A percentile compares a stretch with the other conserved stretches of the same genome.
Conservation (phyloP, 1,139 yeast species). For the Insectozyma bohioensis region DNA sequence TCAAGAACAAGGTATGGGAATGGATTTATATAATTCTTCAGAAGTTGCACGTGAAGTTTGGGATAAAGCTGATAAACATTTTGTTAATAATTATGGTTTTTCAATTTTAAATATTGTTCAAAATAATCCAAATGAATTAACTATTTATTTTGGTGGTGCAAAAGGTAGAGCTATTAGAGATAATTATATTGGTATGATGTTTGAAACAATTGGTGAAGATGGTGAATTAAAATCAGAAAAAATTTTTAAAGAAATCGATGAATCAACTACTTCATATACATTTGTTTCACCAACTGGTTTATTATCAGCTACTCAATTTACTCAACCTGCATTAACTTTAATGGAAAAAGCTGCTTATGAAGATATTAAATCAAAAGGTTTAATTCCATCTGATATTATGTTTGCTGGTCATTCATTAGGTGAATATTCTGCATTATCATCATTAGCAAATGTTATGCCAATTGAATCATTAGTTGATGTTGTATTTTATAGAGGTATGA, state of each 20-base stretch:
- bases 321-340: conserved; percentile 97
- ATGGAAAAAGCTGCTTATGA: conserved; percentile 99
- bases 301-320: conserved; percentile 96
- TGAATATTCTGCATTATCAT: conserved; percentile 96
- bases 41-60: conserved; percentile 93
- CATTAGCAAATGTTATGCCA: conserved; percentile 98
- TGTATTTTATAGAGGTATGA: conserved; percentile 99
- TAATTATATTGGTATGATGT: conserved; percentile 95
- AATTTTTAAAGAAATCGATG: conserved; percentile 89
- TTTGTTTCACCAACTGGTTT: conserved; percentile 94
- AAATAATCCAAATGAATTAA: conserved; percentile 93
- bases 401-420: conserved; percentile 99
- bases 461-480: conserved; percentile 97
- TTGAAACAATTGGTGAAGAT: conserved; percentile 86
- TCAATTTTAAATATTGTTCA: conserved; percentile 92
- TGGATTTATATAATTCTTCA: conserved; percentile 92
- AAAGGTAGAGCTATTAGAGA: conserved; percentile 94
- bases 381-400: conserved; percentile 89
- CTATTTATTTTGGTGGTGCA: conserved; percentile 97
- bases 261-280: conserved; percentile 78
- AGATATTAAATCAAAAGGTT: conserved; percentile 93
- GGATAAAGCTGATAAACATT: conserved; percentile 97
- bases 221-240: conserved; percentile 87
- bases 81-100: conserved; percentile 92
- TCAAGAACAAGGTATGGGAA: conserved; percentile 99